phyloP scores from a whole-genome alignment of 495 filamentous ascomycete genomes.

The Melanomma pulvis-pyrius region DNA sequence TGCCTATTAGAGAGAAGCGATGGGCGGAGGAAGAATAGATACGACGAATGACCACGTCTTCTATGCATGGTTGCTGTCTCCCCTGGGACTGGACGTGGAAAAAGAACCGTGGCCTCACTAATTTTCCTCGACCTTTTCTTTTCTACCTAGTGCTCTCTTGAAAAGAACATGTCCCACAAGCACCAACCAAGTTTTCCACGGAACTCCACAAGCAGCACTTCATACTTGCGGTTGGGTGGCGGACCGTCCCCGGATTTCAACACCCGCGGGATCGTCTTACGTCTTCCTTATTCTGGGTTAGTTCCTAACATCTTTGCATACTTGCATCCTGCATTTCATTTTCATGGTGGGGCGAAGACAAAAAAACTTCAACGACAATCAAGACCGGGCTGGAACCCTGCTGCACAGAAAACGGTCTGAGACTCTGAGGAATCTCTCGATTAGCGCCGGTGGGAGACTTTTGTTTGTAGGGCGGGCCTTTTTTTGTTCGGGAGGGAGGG shows the following conservation, averaged over 20 bases:
- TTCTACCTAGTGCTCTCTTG: not conserved
- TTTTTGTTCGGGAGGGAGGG: no score
- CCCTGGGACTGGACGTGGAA: not conserved
- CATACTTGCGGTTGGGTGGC: not conserved
- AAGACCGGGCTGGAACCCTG: not conserved
- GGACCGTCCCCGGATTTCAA: slow-evolving; percentile 29
- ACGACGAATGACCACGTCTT: not conserved
- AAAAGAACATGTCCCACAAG: not conserved
- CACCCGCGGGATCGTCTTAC: slow-evolving; percentile 16
- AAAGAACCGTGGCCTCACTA: not conserved
- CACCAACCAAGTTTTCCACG: not conserved
- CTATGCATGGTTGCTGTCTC: not conserved
- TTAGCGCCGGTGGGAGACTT: no score
- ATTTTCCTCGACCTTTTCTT: not conserved
- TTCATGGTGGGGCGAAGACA: not conserved
- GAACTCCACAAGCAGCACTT: not conserved
- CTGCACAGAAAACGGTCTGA: no score
- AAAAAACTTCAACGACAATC: not conserved
- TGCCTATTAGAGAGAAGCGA: slow-evolving; percentile 74
- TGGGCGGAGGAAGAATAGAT: slow-evolving; percentile 67
- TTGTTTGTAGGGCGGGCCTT: no score
- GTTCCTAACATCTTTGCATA: not conserved
- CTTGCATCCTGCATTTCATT: slow-evolving; percentile 5
- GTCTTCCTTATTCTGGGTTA: not conserved
- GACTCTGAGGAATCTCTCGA: no score